A percentile compares a stretch with the other conserved stretches of the same genome.
Conservation (phyloP, 2,329 filamentous ascomycete species). For the Claviceps sp. region DNA sequence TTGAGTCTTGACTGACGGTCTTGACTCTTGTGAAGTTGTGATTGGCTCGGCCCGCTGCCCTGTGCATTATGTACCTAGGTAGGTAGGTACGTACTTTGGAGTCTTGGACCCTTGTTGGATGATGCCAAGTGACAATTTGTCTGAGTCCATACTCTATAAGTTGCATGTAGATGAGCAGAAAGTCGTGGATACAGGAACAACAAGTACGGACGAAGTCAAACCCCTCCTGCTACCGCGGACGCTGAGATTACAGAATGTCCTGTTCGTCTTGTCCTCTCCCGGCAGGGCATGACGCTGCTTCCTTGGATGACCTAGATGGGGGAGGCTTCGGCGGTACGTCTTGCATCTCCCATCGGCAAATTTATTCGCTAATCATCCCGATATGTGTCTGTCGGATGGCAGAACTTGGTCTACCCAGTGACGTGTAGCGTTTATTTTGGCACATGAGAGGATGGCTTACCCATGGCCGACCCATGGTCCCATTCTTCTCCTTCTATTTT, state of each 20-base stretch:
- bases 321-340: not conserved
- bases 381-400: not conserved
- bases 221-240: not conserved
- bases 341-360: not conserved
- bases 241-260: not conserved
- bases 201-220: too few species aligned
- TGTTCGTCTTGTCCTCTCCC: not conserved
- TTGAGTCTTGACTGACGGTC: not conserved
- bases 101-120: not conserved
- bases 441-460: not conserved
- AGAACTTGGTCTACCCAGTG: not conserved
- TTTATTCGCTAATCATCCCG: not conserved
- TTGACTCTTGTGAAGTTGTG: too few species aligned
- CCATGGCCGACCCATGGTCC: constrained; percentile 1
- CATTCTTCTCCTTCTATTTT: not conserved
- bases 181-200: too few species aligned
- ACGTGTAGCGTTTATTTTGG: not conserved
- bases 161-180: too few species aligned
- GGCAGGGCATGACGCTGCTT: not conserved
- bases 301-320: not conserved
- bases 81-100: too few species aligned
- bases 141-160: not conserved
- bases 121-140: not conserved
- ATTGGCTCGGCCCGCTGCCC: not conserved
- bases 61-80: too few species aligned